Evolutionary conservation across 306 rosid genomes (phyloP), one percentile per base, ranked within the genome.

Genomic region (Dalbergia oliveri): DNA sequence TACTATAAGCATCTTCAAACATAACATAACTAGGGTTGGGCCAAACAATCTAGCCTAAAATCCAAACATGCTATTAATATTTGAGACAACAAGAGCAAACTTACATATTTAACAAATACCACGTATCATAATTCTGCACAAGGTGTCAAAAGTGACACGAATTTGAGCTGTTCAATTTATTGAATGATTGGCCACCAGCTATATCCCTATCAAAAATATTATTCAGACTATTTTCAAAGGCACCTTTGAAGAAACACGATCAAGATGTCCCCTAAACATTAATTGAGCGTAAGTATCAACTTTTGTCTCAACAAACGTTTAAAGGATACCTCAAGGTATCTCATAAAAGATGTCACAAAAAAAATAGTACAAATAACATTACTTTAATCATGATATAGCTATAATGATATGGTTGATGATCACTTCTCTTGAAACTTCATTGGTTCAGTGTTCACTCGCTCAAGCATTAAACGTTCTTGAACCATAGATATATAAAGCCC

Each of bases 381-480:
- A 37, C 41, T 0, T 37, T 0, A 37, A 45, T 67, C 26, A 33
- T 18, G 15, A 15, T 56, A 65, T 7, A 39, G 34, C 79, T 64
- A 72, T 53, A 63, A 64, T 37, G 66, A 49, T 35, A 21, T 23
- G 67, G 23, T 68, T 77, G 68, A 26, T 77, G 68, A 26, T 69
- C 47, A 76, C 71, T 43, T 53, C 8, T 53, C 70, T 54, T 72
- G 53, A 72, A 66, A n/a, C 49, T 59, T 72, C 6, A 58, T 18
- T 8, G 83, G 34, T 21, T 86, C 84, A 1, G 84, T 67, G 78
- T 74, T 80, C 18, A 79, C 31, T 66, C 82, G 82, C 49, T 91
- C 91, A 19, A 87, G 94, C 90, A 79, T 81, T 26, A 90, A 89
- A 16, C 94, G 92, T 58, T 91, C 88, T 59, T 88, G 94, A 49